Percentiles rank a stretch among this genome's conserved stretches.
These are phyloP conservation scores for Coniochaeta sp. DNA, from an alignment of 2,329 filamentous ascomycete genomes.

Conservation along the genomic window DNA sequence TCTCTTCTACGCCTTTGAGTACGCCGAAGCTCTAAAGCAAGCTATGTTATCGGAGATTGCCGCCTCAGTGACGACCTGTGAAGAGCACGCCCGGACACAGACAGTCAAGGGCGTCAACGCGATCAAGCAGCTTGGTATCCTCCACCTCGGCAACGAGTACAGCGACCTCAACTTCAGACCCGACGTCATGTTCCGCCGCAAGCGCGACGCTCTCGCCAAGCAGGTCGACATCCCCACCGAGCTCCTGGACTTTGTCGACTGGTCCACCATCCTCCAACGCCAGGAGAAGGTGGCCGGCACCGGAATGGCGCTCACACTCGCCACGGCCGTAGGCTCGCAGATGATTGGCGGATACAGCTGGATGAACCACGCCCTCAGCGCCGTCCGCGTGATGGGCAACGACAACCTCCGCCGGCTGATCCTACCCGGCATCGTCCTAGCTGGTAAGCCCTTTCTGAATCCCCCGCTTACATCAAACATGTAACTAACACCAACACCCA, in stretches of 20 bases:
- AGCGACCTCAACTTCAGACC: constrained; percentile 79
- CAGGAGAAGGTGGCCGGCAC: constrained; percentile 95
- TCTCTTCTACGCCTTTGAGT: constrained; percentile 76
- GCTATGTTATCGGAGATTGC: constrained; percentile 89
- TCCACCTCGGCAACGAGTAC: constrained; percentile 85
- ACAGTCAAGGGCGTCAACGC: constrained; percentile 75
- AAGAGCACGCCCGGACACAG: constrained; percentile 74
- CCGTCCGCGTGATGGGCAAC: constrained; percentile 70
- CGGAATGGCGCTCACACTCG: constrained; percentile 88
- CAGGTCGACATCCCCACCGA: constrained; percentile 86
- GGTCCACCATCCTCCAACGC: constrained; percentile 70
- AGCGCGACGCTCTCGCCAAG: constrained; percentile 71
- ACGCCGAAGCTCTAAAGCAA: constrained; percentile 85
- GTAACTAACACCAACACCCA: constrained; percentile 32
- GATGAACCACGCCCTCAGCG: constrained; percentile 80
- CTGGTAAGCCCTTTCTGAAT: constrained; percentile 53
- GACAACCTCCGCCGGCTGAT: constrained; percentile 75
- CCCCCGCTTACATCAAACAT: constrained; percentile 3
- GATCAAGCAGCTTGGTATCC: constrained; percentile 80
- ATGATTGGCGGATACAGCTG: constrained; percentile 79
- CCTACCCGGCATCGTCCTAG: constrained; percentile 69
- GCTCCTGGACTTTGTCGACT: constrained; percentile 88
- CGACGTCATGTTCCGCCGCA: constrained; percentile 89
- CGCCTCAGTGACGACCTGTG: constrained; percentile 67
- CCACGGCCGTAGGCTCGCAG: constrained; percentile 74